These are phyloP conservation scores for Polygonum aviculare DNA, from an alignment of 148 eudicot genomes.

Conservation along the genomic window DNA sequence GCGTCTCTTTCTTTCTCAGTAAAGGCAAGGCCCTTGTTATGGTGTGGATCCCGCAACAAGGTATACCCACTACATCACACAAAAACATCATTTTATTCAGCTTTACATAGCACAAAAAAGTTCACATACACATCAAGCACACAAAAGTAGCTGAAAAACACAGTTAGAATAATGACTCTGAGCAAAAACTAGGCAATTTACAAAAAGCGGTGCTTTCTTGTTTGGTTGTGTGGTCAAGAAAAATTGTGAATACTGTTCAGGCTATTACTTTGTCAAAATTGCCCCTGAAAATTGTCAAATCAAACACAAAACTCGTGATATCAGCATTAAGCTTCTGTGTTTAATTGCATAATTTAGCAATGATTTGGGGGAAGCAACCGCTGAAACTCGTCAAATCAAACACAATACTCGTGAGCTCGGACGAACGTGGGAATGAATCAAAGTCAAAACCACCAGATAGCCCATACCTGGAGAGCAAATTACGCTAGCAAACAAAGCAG, in stretches of 20 bases:
- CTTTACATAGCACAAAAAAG: background rate
- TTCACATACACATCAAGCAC: background rate
- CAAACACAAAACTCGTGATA: background rate
- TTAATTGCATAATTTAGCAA: background rate
- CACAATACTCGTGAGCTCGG: background rate
- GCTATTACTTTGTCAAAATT: background rate
- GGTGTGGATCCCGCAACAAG: constrained; percentile 86
- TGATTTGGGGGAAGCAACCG: background rate
- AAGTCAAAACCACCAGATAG: background rate
- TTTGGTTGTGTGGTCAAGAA: background rate
- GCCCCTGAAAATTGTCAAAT: background rate
- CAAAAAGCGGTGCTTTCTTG: background rate
- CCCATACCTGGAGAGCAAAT: too few relatives aligned
- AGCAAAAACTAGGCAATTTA: background rate
- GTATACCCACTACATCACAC: constrained; percentile 64
- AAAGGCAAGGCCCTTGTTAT: constrained; percentile 92
- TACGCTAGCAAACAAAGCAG: too few relatives aligned
- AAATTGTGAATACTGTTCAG: background rate
- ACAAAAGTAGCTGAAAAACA: background rate
- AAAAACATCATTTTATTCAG: background rate
- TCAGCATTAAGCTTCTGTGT: background rate
- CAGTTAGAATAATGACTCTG: background rate
- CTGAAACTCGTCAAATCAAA: background rate
- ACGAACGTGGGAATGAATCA: background rate
- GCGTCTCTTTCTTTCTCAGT: constrained; percentile 88